A percentile compares a stretch with the other conserved stretches of the same genome.
These are phyloP conservation scores for Sporormia fimetaria DNA, from an alignment of 495 filamentous ascomycete genomes.

Conservation along the genomic window DNA sequence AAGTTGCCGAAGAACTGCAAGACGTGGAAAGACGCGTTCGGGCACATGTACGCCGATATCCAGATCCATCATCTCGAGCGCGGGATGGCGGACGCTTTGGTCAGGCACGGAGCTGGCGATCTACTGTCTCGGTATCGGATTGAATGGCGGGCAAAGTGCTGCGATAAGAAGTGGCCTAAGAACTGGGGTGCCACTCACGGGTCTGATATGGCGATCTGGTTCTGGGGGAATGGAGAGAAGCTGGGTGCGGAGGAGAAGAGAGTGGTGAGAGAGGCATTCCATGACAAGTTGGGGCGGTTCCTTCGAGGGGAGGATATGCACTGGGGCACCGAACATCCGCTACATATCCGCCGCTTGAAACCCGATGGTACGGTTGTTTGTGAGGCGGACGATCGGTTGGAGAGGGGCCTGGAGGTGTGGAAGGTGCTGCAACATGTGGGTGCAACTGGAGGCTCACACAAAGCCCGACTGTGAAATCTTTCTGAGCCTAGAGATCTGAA, in stretches of 20 bases:
- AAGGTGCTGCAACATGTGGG: constrained; percentile 27
- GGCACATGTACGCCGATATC: constrained; percentile 46
- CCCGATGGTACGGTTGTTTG: constrained; percentile 38
- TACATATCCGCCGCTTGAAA: constrained; percentile 36
- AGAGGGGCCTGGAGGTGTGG: constrained; percentile 41
- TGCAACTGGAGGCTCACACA: constrained; percentile 6
- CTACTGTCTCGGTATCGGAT: constrained; percentile 41
- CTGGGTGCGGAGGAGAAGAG: constrained; percentile 37
- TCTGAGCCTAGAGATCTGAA: too few species aligned
- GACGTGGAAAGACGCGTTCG: constrained; percentile 44
- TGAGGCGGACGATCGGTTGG: constrained; percentile 37
- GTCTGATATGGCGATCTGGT: constrained; percentile 47
- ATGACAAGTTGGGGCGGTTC: constrained; percentile 38
- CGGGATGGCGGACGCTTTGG: constrained; percentile 27
- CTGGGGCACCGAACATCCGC: constrained; percentile 34
- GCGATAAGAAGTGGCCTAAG: constrained; percentile 33
- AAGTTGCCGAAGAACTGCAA: constrained; percentile 31
- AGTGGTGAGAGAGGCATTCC: constrained; percentile 32
- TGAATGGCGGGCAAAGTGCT: constrained; percentile 40
- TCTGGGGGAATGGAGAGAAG: constrained; percentile 42
- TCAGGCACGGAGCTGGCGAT: constrained; percentile 24
- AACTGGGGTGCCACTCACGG: constrained; percentile 49
- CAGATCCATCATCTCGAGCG: constrained; percentile 39
- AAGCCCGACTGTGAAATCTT: too few species aligned
- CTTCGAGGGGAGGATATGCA: constrained; percentile 36